Conservation (phyloP, 2,329 filamentous ascomycete species). For the Sarocladium brachiariae region DNA sequence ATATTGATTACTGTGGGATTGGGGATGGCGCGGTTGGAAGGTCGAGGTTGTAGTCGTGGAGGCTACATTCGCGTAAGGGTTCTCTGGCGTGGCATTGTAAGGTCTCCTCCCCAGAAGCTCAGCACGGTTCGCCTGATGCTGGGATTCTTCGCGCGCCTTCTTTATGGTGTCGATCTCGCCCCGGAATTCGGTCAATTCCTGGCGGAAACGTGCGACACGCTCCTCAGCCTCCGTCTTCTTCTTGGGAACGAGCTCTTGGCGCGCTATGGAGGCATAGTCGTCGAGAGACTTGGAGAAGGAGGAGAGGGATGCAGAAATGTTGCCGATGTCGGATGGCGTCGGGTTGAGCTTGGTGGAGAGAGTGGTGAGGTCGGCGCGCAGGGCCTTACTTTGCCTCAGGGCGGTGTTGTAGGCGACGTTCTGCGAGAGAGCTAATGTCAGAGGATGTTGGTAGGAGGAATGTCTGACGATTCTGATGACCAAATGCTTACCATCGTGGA, state of each 20-base stretch:
- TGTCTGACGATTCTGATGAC: too few species aligned
- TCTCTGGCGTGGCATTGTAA: constrained; percentile 77
- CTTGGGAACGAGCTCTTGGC: constrained; percentile 80
- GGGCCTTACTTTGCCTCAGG: constrained; percentile 73
- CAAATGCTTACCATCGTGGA: constrained; percentile 8
- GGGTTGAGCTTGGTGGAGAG: constrained; percentile 60
- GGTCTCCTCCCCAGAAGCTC: constrained; percentile 83
- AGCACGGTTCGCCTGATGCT: constrained; percentile 58
- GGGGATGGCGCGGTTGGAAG: constrained; percentile 35
- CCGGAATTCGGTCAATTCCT: constrained; percentile 75
- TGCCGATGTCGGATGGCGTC: constrained; percentile 51
- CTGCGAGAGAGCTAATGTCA: constrained; percentile 32
- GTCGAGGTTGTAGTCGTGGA: constrained; percentile 22
- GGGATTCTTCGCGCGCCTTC: constrained; percentile 66
- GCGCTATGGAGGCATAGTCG: constrained; percentile 80
- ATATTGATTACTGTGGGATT: constrained; percentile 18
- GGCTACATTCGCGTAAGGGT: constrained; percentile 29
- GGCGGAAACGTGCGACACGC: constrained; percentile 76
- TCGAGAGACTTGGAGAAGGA: constrained; percentile 84
- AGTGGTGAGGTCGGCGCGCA: constrained; percentile 68
- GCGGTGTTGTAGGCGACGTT: constrained; percentile 83
- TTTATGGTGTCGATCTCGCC: constrained; percentile 72
- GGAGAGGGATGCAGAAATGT: constrained; percentile 70
- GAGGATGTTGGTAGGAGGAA: too few species aligned
- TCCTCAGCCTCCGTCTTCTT: constrained; percentile 90